Conservation (phyloP, 352 stramenopile species). For the Phytopythium ostracodes region DNA sequence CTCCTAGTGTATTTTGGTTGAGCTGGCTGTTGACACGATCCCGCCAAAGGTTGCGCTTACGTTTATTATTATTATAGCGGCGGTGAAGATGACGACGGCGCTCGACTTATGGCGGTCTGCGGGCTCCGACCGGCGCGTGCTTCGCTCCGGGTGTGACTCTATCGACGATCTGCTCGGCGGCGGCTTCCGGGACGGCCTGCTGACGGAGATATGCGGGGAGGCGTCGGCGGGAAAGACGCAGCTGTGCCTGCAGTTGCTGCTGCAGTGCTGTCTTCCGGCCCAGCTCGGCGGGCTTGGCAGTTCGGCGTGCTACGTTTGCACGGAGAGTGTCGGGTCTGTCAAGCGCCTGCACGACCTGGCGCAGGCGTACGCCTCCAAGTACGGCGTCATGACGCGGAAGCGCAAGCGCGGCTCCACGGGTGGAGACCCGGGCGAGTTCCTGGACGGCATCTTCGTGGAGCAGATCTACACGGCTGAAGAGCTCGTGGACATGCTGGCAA, state of each 20-base stretch:
- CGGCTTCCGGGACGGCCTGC: constrained; percentile 58
- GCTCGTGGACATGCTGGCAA: constrained; percentile 60
- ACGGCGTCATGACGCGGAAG: constrained; percentile 33
- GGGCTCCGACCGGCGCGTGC: constrained; percentile 18
- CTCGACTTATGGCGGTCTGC: constrained; percentile 37
- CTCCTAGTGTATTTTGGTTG: neutral
- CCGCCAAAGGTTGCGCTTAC: neutral
- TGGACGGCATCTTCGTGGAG: constrained; percentile 79
- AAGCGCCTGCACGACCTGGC: constrained; percentile 71
- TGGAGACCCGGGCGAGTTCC: constrained; percentile 25
- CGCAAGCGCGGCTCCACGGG: constrained; percentile 34
- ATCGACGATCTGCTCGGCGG: constrained; percentile 56
- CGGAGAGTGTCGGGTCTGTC: constrained; percentile 64
- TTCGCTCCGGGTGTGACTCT: constrained; percentile 50
- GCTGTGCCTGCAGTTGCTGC: constrained; percentile 66
- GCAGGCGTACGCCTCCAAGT: constrained; percentile 40
- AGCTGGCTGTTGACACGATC: neutral
- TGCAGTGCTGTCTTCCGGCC: constrained; percentile 55
- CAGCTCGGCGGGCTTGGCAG: constrained; percentile 47
- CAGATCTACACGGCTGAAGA: constrained; percentile 69
- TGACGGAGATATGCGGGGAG: constrained; percentile 76
- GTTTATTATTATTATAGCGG: too few relatives aligned
- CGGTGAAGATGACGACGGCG: constrained; percentile 15
- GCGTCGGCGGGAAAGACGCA: constrained; percentile 79
- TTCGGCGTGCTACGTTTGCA: constrained; percentile 79